Evolutionary conservation across 768 basidiomycete species (phyloP), one percentile per base, ranked within the genome.

Genomic region (Collybia nuda): DNA sequence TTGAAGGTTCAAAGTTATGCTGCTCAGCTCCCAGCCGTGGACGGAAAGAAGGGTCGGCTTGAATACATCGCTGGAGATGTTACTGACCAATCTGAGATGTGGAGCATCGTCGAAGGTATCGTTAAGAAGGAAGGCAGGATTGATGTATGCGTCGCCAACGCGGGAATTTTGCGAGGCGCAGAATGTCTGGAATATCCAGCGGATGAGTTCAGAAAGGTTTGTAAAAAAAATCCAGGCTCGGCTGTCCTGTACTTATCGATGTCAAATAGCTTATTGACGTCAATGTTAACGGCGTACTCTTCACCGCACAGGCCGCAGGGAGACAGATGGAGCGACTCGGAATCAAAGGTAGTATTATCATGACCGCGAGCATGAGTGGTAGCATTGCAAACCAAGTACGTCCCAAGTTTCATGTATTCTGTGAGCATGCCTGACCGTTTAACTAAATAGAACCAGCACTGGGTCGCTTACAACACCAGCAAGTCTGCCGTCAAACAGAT

Each of bases 401-500:
- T 47, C 15, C 17, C 2, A 32, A 9, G 14, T 12, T 6, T 15
- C 5, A 6, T 22, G 3, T 12, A 24, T 18, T 32, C 21, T 15
- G 35, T 19, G 21, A 23, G 17, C 23, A 17, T 22, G 22, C 17
- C 26, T 45, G 29, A 19, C 24, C 12, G 40, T 8, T 28, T 17
- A 41, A 6, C 19, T 3, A 11, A 23, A 21, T 21, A 86, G 85
- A 76, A 76, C 55, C 84, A 85, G 53, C 75, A 79, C 15, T 88
- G 84, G 84, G 76, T 82, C 32, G 81, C 84, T 2, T 90, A 90
- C 67, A 88, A 88, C 62, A 78, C 80, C 18, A 82, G 80, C 66
- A 90, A 90, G 68, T 74, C 84, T 1, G 88, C 84, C n/a, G 84
- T 90, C n/a, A 54, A 88, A 28, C 88, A 90, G 68, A 86, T 88